Conservation (phyloP, 352 stramenopile genomes). For the Pythium aquatile region DNA sequence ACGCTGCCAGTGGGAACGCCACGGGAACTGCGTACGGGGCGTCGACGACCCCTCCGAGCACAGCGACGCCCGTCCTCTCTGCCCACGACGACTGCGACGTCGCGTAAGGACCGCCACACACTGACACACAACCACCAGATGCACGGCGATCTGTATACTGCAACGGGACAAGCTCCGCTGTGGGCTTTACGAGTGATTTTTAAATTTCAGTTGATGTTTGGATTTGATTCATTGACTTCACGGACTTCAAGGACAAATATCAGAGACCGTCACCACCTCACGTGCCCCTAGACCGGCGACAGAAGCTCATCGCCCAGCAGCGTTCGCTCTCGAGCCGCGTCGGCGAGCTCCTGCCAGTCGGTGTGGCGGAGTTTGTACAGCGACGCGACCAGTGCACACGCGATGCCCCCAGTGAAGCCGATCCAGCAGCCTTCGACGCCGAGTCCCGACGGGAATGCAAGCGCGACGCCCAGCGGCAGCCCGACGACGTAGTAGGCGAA, state of each 20-base stretch:
- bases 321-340: constrained; percentile 17
- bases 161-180: neutral
- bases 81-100: neutral
- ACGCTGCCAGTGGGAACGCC: neutral
- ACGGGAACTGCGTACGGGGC: neutral
- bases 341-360: constrained; percentile 53
- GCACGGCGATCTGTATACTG: neutral
- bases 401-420: constrained; percentile 59
- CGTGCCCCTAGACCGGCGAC: neutral
- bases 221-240: neutral
- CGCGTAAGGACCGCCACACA: neutral
- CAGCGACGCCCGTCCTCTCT: neutral
- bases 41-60: neutral
- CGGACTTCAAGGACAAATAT: neutral
- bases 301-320: neutral
- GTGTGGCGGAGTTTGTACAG: constrained; percentile 59
- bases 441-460: constrained; percentile 54
- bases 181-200: neutral
- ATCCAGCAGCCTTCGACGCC: constrained; percentile 77
- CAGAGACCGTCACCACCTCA: neutral
- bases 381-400: constrained; percentile 51
- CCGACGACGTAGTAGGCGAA: constrained; percentile 70
- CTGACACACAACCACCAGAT: neutral
- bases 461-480: constrained; percentile 53
- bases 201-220: neutral